Conservation (phyloP, 208 protist species). For the Wallacemonas rigidus region DNA sequence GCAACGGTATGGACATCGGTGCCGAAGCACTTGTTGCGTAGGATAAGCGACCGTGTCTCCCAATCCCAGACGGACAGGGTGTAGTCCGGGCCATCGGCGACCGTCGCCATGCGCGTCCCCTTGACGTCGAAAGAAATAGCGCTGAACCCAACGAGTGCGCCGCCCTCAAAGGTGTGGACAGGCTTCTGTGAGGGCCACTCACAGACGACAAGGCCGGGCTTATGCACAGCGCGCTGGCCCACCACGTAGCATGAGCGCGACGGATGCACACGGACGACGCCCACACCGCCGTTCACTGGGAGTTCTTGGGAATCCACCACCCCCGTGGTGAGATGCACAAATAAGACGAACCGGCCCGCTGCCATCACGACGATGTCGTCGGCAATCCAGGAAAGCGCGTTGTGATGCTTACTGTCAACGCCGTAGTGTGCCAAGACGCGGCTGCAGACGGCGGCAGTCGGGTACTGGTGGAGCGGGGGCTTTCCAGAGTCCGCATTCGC, state of each 20-base stretch:
- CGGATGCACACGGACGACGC: slow-evolving; percentile 69
- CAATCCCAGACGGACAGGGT: slow-evolving; percentile 97
- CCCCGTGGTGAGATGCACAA: slow-evolving; percentile 64
- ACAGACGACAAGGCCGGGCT: slow-evolving; percentile 82
- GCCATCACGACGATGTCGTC: slow-evolving; percentile 64
- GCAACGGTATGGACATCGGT: slow-evolving; percentile 93
- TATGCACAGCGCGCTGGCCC: slow-evolving; percentile 66
- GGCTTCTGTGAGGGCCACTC: slow-evolving; percentile 68
- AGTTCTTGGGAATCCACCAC: slow-evolving; percentile 59
- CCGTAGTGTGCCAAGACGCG: slow-evolving; percentile 63
- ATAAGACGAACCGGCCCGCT: slow-evolving; percentile 85
- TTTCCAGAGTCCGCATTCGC: slow-evolving; percentile 17
- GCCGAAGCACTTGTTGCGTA: slow-evolving; percentile 97
- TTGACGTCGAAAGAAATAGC: slow-evolving; percentile 83
- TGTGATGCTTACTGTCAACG: slow-evolving; percentile 65
- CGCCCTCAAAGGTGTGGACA: slow-evolving; percentile 69
- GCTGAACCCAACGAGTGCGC: slow-evolving; percentile 83
- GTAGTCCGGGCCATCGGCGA: slow-evolving; percentile 95
- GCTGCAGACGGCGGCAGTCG: slow-evolving; percentile 30
- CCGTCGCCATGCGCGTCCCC: slow-evolving; percentile 93
- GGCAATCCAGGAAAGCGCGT: slow-evolving; percentile 60
- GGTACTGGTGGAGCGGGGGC: slow-evolving; percentile 79
- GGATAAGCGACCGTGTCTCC: slow-evolving; percentile 79
- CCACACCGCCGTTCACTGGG: slow-evolving; percentile 57
- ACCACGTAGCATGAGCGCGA: slow-evolving; percentile 76